Evolutionary conservation across 495 filamentous ascomycete species (phyloP).

Genomic region (Podospora sp.): DNA sequence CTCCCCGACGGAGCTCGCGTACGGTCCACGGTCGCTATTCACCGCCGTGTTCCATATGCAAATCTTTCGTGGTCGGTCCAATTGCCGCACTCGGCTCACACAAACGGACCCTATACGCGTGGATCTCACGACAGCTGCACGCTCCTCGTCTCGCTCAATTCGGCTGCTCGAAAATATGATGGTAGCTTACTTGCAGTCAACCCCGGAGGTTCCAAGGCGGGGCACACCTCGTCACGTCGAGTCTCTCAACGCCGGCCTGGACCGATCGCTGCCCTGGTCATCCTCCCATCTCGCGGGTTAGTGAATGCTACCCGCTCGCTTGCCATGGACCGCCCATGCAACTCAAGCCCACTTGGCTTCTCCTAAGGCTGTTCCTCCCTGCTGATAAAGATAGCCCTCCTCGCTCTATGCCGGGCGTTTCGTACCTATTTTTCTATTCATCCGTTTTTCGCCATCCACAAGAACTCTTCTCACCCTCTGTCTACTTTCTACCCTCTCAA

Average conservation of each 20-base stretch:
- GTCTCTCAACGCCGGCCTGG: neutral
- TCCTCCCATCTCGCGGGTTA: neutral
- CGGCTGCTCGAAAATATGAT: neutral
- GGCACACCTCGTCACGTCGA: neutral
- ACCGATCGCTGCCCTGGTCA: neutral
- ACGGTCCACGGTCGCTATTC: neutral
- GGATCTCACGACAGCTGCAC: neutral
- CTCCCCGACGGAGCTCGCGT: neutral
- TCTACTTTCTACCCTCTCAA: neutral
- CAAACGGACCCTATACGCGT: neutral
- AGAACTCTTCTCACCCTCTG: neutral
- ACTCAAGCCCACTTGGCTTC: neutral
- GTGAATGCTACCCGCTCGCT: neutral
- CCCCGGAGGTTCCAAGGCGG: neutral
- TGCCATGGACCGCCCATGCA: neutral
- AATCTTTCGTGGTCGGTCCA: neutral
- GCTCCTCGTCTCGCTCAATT: neutral
- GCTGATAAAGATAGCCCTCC: neutral
- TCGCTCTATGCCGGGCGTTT: neutral
- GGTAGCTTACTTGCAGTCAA: neutral
- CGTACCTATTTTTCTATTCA: neutral
- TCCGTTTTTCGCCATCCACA: neutral
- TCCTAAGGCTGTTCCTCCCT: neutral
- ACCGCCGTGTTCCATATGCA: no score
- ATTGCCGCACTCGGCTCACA: neutral